Percentiles rank a stretch among this genome's conserved stretches.
Evolutionary conservation across 331 rosid species (phyloP).

Genomic region (Arachis monticola): DNA sequence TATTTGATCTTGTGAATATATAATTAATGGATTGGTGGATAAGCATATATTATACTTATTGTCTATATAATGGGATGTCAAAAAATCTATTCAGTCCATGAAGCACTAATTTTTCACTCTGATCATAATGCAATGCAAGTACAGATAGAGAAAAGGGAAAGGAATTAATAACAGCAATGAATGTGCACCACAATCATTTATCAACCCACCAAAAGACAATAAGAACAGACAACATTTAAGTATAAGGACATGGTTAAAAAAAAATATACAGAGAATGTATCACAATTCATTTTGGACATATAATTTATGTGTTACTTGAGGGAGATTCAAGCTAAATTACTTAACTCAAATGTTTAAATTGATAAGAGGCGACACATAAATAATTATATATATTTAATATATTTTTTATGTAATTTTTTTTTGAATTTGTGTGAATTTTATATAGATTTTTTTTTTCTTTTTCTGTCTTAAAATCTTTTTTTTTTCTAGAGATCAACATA

Average conservation of each 20-base stretch:
- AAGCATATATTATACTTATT: slow-evolving; percentile 33
- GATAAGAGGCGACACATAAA: too few relatives aligned
- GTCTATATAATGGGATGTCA: slow-evolving; percentile 26
- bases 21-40: slow-evolving; percentile 31
- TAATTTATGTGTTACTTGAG: too few relatives aligned
- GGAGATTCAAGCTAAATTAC: too few relatives aligned
- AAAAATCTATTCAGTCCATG: slow-evolving; percentile 20
- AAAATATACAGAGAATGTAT: background rate
- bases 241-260: slow-evolving; percentile 6
- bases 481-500: too few relatives aligned
- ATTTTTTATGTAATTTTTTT: too few relatives aligned
- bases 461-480: too few relatives aligned
- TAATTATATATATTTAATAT: too few relatives aligned
- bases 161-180: slow-evolving; percentile 3
- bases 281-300: background rate
- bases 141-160: slow-evolving; percentile 21
- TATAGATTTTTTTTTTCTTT: too few relatives aligned
- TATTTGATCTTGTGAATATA: slow-evolving; percentile 32
- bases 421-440: too few relatives aligned
- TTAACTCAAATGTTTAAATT: too few relatives aligned
- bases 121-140: slow-evolving; percentile 28
- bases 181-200: slow-evolving; percentile 27
- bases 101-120: slow-evolving; percentile 12
- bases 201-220: slow-evolving; percentile 33
- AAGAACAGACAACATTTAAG: background rate